A percentile compares a stretch with the other conserved stretches of the same genome.
These are phyloP conservation scores for Monilinia laxa DNA, from an alignment of 2,329 filamentous ascomycete species.

Conservation along the genomic window DNA sequence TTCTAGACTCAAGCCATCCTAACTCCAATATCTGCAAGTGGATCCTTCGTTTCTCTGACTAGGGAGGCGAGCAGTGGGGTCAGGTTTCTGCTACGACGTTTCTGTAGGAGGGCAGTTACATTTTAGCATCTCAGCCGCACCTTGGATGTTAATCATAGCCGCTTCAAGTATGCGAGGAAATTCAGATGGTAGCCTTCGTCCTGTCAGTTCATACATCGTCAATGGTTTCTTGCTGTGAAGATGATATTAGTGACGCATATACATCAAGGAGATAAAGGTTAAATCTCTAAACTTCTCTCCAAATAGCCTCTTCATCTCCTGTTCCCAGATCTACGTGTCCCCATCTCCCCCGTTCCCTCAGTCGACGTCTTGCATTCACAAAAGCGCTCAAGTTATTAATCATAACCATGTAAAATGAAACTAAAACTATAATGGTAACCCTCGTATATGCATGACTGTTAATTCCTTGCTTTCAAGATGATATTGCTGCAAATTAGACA, in stretches of 20 bases:
- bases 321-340: too few species aligned
- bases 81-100: neutral
- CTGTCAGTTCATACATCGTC: neutral
- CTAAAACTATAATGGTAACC: too few species aligned
- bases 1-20: neutral
- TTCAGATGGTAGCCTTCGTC: neutral
- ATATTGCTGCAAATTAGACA: too few species aligned
- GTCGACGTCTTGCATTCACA: too few species aligned
- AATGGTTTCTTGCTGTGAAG: neutral
- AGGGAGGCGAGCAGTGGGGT: neutral
- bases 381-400: too few species aligned
- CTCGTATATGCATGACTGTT: too few species aligned
- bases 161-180: neutral
- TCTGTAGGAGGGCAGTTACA: neutral
- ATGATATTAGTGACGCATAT: neutral
- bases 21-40: neutral
- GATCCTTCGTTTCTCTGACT: neutral
- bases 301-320: too few species aligned
- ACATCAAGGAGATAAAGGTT: neutral
- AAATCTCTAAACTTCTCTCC: too few species aligned
- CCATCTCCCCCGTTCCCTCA: too few species aligned
- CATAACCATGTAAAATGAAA: too few species aligned
- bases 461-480: too few species aligned
- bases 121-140: neutral
- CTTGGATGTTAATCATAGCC: neutral